phyloP scores from a whole-genome alignment of 768 basidiomycete species.

The Termitomyces sp. region DNA sequence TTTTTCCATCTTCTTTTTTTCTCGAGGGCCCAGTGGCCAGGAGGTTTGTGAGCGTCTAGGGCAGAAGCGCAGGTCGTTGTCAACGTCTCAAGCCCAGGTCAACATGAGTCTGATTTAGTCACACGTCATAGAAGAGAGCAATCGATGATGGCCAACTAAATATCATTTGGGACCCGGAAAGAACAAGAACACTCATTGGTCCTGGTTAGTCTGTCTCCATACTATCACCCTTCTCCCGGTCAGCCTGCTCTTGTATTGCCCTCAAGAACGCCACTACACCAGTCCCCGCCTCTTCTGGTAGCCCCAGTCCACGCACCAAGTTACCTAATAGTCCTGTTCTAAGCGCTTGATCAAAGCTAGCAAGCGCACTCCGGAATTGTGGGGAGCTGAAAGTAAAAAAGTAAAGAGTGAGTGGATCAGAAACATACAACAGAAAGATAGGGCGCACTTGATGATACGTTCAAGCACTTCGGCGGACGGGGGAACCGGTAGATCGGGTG shows the following conservation, averaged over 20 bases:
- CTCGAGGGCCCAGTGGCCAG: no score
- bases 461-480: slow-evolving; percentile 70
- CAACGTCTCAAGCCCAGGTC: not conserved
- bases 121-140: not conserved
- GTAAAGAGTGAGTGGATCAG: not conserved
- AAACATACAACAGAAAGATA: not conserved
- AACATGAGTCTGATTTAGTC: not conserved
- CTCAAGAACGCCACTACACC: slow-evolving; percentile 78
- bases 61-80: not conserved
- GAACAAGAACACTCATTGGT: not conserved
- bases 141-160: not conserved
- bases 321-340: slow-evolving; percentile 75
- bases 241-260: slow-evolving; percentile 76
- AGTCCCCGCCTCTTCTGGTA: slow-evolving; percentile 82
- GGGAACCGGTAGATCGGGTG: slow-evolving; percentile 69
- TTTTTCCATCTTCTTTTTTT: not conserved
- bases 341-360: slow-evolving; percentile 81
- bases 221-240: slow-evolving; percentile 41
- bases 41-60: not conserved
- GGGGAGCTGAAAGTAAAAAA: slow-evolving; percentile 49
- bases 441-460: slow-evolving; percentile 59
- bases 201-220: slow-evolving; percentile 77
- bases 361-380: slow-evolving; percentile 78
- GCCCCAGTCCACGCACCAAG: slow-evolving; percentile 73
- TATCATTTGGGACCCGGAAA: not conserved